These are phyloP conservation scores for Aspergillus amoenus DNA, from an alignment of 2,329 filamentous ascomycete genomes.

Conservation along the genomic window DNA sequence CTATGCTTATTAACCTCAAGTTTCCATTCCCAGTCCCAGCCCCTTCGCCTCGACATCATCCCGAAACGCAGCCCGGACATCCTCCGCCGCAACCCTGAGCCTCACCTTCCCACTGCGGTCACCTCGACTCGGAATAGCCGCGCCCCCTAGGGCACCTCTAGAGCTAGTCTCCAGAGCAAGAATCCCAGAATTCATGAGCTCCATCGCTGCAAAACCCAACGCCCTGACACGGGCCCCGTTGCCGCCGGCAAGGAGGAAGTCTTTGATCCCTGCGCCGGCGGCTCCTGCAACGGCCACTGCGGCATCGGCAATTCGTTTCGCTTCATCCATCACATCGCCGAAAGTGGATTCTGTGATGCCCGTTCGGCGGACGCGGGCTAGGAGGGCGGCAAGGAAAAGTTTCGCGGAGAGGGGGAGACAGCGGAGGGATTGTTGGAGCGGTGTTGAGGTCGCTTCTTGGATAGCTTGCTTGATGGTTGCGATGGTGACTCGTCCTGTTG, in stretches of 20 bases:
- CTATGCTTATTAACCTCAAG: conserved; percentile 17
- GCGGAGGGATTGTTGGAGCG: conserved; percentile 84
- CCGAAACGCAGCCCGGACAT: conserved; percentile 81
- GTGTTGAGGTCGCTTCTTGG: conserved; percentile 89
- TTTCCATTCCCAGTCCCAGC: conserved; percentile 60
- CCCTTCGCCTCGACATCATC: conserved; percentile 86
- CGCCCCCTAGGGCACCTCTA: conserved; percentile 28
- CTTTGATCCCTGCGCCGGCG: conserved; percentile 57
- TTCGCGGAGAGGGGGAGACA: conserved; percentile 79
- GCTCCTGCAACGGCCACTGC: conserved; percentile 49
- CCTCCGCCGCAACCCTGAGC: conserved; percentile 83
- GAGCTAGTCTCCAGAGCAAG: conserved; percentile 68
- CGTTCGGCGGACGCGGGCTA: conserved; percentile 75
- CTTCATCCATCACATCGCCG: conserved; percentile 86
- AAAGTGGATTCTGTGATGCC: conserved; percentile 85
- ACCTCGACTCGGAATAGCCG: conserved; percentile 61
- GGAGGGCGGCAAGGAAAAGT: conserved; percentile 77
- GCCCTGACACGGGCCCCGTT: conserved; percentile 53
- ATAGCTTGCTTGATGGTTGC: conserved; percentile 92
- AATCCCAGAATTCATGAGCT: conserved; percentile 83
- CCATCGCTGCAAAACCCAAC: conserved; percentile 72
- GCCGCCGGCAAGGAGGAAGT: conserved; percentile 55
- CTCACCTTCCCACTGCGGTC: conserved; percentile 86
- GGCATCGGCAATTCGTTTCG: conserved; percentile 61
- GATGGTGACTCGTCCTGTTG: conserved; percentile 71